Evolutionary conservation across 1,284 basidiomycete species (phyloP), one percentile per base, ranked within the genome.

Genomic region (Pseudozyma hubeiensis): DNA sequence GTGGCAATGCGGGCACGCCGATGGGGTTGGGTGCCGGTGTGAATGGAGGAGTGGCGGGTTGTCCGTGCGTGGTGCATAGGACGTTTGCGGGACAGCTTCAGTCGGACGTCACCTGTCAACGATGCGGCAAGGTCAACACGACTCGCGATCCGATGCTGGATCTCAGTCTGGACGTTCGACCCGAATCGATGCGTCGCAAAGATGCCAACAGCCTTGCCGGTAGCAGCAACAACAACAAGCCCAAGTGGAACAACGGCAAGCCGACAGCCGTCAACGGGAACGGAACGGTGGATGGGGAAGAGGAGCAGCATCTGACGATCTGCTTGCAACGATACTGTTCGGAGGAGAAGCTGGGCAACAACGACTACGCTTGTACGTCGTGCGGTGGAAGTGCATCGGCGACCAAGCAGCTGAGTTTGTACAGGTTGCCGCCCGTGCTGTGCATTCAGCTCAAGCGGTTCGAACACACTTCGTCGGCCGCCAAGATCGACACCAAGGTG

Each of bases 401-500:
- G 1, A 68, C 64, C 75, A 94, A 95, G 81, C 90, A 93, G 46
- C 86, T 98, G 53, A 92, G 90, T 71, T 90, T 98, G 76, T 89
- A 89, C 59, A 91, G 91, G 69, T 87, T 99, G 5, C 94, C 96
- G 0, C 92, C 93, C 0, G 93, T 97, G 0, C 87, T 99, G 47
- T 93, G 92, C 77, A 93, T 98, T 77, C 96, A 98, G 84, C 91
- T 99, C 86, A 99, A 98, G 93, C 90, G 95, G 4, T 98, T 97
- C 84, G 95, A 97, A 80, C 94, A 97, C 79, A 87, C 88, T 29
- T 89, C 92, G 2, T 46, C 66, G 7, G 64, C 76, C 0, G 45
- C 62, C 41, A 98, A 98, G 86, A 91, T 98, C 60, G 94, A 96
- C 80, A 88, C 90, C 1, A 89, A 88, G 29, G 90, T 98, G 53